Evolutionary conservation across 1,139 yeast species (phyloP).

Genomic region (Blastobotrys arbuscula): DNA sequence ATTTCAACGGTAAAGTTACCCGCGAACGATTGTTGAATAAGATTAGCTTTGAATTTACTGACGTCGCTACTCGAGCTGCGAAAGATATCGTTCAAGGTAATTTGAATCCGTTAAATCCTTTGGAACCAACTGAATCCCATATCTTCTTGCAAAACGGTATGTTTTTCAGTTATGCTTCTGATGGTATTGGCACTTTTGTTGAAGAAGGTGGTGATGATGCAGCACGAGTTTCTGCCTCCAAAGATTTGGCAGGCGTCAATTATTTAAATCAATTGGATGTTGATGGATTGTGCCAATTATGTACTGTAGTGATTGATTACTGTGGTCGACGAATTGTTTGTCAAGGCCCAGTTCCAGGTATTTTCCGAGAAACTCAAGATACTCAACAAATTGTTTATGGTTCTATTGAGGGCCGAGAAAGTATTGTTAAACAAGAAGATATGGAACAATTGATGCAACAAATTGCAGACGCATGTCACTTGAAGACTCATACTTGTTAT

Average conservation of each 20-base stretch:
- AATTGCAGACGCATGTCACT: slow-evolving; percentile 70
- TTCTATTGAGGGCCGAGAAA: slow-evolving; percentile 53
- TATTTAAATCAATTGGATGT: slow-evolving; percentile 63
- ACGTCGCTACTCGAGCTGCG: slow-evolving; percentile 75
- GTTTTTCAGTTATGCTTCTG: slow-evolving; percentile 77
- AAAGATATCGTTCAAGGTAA: slow-evolving; percentile 69
- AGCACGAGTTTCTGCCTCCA: slow-evolving; percentile 72
- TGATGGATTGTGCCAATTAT: slow-evolving; percentile 59
- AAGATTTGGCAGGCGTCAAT: slow-evolving; percentile 72
- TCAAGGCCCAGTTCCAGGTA: slow-evolving; percentile 98
- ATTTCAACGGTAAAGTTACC: slow-evolving; percentile 58
- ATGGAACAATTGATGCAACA: slow-evolving; percentile 52
- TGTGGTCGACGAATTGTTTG: slow-evolving; percentile 84
- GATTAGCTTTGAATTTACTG: slow-evolving; percentile 71
- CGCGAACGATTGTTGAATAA: slow-evolving; percentile 73
- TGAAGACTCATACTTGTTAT: slow-evolving; percentile 59
- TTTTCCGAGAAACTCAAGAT: slow-evolving; percentile 49
- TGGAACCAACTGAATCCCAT: slow-evolving; percentile 51
- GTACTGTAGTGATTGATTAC: slow-evolving; percentile 81
- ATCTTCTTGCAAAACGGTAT: slow-evolving; percentile 78
- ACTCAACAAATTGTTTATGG: slow-evolving; percentile 68
- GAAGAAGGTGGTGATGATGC: slow-evolving; percentile 78
- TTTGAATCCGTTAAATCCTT: slow-evolving; percentile 72
- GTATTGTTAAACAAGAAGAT: slow-evolving; percentile 43
- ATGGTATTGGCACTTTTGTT: slow-evolving; percentile 63